Evolutionary conservation across 768 basidiomycete genomes (phyloP).

Genomic region (Paxillus rubicundulus): DNA sequence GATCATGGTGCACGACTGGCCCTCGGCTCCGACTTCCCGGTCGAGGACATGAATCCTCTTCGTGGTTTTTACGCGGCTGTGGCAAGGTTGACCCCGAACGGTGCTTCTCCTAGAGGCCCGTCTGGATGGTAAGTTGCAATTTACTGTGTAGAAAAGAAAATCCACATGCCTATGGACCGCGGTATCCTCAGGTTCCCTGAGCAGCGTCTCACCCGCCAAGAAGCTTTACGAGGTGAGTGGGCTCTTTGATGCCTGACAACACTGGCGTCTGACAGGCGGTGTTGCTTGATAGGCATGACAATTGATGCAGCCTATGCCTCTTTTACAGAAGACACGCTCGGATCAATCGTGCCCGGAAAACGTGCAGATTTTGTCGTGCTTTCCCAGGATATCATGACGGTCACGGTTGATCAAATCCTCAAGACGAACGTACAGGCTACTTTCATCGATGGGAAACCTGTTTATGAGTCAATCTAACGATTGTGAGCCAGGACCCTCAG

Average conservation of each 20-base stretch:
- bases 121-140: constrained; percentile 66
- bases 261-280: neutral
- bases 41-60: constrained; percentile 84
- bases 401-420: constrained; percentile 59
- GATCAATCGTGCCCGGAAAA: constrained; percentile 78
- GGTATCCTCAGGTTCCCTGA: constrained; percentile 67
- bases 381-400: constrained; percentile 75
- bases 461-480: constrained; percentile 40
- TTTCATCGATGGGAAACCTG: constrained; percentile 68
- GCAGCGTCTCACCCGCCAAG: constrained; percentile 68
- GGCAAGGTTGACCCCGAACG: constrained; percentile 65
- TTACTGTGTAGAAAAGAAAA: neutral
- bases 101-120: constrained; percentile 77
- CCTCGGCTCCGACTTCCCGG: constrained; percentile 87
- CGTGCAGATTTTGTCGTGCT: constrained; percentile 85
- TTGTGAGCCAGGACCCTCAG: neutral
- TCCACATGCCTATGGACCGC: too few relatives aligned
- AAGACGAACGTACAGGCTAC: constrained; percentile 69
- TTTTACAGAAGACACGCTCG: constrained; percentile 69
- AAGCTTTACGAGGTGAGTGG: constrained; percentile 68
- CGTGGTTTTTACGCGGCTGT: constrained; percentile 87
- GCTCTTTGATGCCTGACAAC: neutral
- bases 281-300: constrained; percentile 66
- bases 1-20: constrained; percentile 66
- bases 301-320: constrained; percentile 85